These are phyloP conservation scores for Clonostachys byssicola DNA, from an alignment of 2,329 filamentous ascomycete species.

Conservation along the genomic window DNA sequence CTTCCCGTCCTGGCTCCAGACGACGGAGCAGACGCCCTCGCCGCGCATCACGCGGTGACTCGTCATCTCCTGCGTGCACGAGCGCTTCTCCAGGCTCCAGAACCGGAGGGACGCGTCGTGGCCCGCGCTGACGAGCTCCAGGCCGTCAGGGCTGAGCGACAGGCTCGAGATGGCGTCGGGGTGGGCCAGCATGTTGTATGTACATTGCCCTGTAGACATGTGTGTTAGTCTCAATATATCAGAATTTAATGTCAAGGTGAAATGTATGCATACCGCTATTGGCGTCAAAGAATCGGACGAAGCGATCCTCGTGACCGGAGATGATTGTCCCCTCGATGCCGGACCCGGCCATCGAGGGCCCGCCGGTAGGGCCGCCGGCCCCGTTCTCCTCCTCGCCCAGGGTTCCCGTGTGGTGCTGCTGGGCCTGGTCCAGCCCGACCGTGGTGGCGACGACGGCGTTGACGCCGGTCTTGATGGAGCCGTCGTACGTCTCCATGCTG, in stretches of 20 bases:
- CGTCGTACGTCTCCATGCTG: constrained; percentile 89
- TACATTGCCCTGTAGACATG: constrained; percentile 79
- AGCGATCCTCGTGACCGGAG: constrained; percentile 93
- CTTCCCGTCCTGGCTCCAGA: constrained; percentile 92
- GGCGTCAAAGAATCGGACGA: constrained; percentile 95
- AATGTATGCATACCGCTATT: constrained; percentile 79
- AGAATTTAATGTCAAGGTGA: not conserved
- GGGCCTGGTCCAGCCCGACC: constrained; percentile 68
- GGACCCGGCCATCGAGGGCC: constrained; percentile 60
- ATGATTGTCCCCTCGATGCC: constrained; percentile 92
- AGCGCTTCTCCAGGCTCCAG: constrained; percentile 94
- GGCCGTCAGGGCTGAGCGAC: constrained; percentile 87
- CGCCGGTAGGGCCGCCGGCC: constrained; percentile 78
- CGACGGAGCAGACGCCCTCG: constrained; percentile 89
- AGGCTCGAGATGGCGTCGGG: constrained; percentile 89
- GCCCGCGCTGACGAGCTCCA: constrained; percentile 90
- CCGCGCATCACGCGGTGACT: constrained; percentile 91
- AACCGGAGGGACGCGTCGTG: constrained; percentile 95
- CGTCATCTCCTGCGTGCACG: constrained; percentile 92
- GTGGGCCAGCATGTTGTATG: constrained; percentile 97
- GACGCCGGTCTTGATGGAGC: constrained; percentile 72
- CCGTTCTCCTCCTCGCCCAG: constrained; percentile 69
- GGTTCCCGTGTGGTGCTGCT: constrained; percentile 40
- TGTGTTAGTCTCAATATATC: constrained; percentile 6
- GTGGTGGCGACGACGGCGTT: constrained; percentile 90